phyloP scores from a whole-genome alignment of 805 yeast species.

The Hanseniaspora taiwanica region DNA sequence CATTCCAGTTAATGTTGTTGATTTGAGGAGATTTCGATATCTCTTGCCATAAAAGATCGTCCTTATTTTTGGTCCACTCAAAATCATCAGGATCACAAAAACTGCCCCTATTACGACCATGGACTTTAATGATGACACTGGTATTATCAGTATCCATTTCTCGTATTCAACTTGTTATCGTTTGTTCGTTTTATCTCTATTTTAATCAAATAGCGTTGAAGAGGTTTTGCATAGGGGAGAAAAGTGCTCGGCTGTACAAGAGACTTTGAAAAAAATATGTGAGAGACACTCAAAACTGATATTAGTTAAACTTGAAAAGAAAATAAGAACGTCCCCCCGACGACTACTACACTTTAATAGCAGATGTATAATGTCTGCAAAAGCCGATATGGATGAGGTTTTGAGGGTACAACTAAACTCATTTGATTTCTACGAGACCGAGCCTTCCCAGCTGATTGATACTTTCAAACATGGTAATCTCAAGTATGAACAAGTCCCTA shows the following conservation, averaged over 20 bases:
- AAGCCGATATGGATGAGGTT: neutral
- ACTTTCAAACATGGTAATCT: neutral
- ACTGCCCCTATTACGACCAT: constrained; percentile 28
- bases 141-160: no score
- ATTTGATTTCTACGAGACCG: constrained; percentile 1
- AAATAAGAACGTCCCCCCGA: no score
- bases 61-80: constrained; percentile 21
- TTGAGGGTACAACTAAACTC: constrained; percentile 5
- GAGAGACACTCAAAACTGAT: no score
- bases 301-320: no score
- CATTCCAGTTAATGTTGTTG: constrained; percentile 19
- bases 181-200: no score
- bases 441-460: constrained; percentile 1
- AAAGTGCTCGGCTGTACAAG: no score
- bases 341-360: no score
- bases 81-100: constrained; percentile 28
- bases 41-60: constrained; percentile 20
- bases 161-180: no score
- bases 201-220: no score
- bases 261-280: no score
- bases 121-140: constrained; percentile 31
- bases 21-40: constrained; percentile 14
- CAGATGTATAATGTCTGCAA: neutral
- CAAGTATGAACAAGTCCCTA: constrained; percentile 44
- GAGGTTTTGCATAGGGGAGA: no score